phyloP scores from a whole-genome alignment of 371 early-diverging fungal genomes.

The Mortierella sp. region DNA sequence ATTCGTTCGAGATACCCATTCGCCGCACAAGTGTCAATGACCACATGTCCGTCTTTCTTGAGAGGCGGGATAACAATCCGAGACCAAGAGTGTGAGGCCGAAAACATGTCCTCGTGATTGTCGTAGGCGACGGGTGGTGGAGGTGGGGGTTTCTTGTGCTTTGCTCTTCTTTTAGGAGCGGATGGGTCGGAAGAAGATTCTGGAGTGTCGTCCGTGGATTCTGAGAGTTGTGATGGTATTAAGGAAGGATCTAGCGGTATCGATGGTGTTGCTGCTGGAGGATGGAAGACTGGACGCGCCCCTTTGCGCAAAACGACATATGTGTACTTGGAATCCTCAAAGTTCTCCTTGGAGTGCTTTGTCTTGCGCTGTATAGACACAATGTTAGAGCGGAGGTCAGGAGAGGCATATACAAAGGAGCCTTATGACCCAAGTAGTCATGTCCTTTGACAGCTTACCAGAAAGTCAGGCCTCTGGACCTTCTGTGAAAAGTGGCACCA shows the following conservation, averaged over 20 bases:
- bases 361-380: conserved; percentile 69
- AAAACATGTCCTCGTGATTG: conserved; percentile 48
- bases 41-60: conserved; percentile 82
- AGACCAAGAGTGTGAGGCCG: conserved; percentile 74
- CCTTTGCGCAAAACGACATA: conserved; percentile 84
- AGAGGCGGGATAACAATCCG: conserved; percentile 77
- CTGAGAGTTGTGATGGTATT: conserved; percentile 5
- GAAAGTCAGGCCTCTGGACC: conserved; percentile 74
- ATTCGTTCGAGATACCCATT: conserved; percentile 75
- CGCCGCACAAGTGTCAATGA: conserved; percentile 74
- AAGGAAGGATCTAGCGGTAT: not conserved
- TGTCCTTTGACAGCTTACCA: conserved; percentile 53
- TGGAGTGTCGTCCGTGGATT: not conserved
- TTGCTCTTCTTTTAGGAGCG: conserved; percentile 10
- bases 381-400: not conserved
- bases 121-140: conserved; percentile 43
- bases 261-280: not conserved
- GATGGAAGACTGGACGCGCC: conserved; percentile 56
- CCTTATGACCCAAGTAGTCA: not conserved
- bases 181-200: not conserved
- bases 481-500: conserved; percentile 93
- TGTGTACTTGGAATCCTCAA: conserved; percentile 82
- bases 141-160: conserved; percentile 36
- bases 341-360: conserved; percentile 74
- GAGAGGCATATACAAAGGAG: not conserved